phyloP scores from a whole-genome alignment of 2,329 filamentous ascomycete genomes.

The Neonectria neomacrospora region DNA sequence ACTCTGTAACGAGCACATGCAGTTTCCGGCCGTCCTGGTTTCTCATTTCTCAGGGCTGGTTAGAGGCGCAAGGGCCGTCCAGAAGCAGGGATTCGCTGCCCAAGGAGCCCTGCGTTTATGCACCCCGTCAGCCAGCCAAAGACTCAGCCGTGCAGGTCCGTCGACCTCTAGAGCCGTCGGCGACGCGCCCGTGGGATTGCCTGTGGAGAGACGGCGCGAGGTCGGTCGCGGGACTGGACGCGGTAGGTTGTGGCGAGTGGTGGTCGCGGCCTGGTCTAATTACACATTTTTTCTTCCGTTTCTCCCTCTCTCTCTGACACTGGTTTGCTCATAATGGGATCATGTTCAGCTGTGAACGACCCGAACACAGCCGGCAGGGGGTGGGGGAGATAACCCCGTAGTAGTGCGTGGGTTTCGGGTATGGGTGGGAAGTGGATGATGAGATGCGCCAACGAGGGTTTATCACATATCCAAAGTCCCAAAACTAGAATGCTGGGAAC shows the following conservation, averaged over 20 bases:
- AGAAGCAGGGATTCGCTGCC: conserved; percentile 18
- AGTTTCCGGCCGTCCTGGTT: conserved; percentile 11
- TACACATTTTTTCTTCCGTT: not conserved
- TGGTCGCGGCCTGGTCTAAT: not conserved
- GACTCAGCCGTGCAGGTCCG: conserved; percentile 9
- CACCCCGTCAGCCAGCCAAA: conserved; percentile 28
- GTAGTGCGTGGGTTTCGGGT: conserved; percentile 21
- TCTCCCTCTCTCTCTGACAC: not conserved
- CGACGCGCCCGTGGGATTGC: conserved; percentile 21
- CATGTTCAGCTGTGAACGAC: not conserved
- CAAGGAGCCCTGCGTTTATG: conserved; percentile 25
- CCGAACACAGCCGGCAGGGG: not conserved
- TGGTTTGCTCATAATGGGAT: not conserved
- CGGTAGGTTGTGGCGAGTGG: not conserved
- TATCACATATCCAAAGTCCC: conserved; percentile 22
- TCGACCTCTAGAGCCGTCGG: not conserved
- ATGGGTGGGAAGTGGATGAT: conserved; percentile 1
- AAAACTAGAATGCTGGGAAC: conserved; percentile 5
- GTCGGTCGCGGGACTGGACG: not conserved
- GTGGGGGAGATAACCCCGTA: not conserved
- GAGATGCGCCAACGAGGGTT: conserved; percentile 1
- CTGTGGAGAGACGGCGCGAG: conserved; percentile 15
- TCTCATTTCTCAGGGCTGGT: conserved; percentile 9
- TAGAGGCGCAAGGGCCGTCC: conserved; percentile 16
- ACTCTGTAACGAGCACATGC: not conserved